Base-by-base conservation (phyloP, 2,329 filamentous ascomycete genomes). In the Thermothelomyces thermophilus region DNA sequence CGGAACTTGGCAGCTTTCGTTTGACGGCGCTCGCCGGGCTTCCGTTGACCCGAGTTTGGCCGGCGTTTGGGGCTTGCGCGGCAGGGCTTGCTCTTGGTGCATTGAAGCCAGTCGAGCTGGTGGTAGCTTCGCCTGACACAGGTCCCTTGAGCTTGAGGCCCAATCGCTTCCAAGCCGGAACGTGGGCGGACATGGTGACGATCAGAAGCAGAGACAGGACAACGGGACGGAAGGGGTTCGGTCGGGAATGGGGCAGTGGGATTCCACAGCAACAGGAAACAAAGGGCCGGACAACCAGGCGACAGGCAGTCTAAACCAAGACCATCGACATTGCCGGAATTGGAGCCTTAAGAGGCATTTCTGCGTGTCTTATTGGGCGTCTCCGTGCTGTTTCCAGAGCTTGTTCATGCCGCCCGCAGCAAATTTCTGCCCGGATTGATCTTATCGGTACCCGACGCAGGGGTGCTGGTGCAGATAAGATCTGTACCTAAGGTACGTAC, bases 131-230 rank as follows among this genome's bases (percentile, higher is more conserved):
- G 43, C 64, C 66, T 30, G 68, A 63, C 58, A 62, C 64, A 61
- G 67, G 52, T 52, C 62, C 66, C 66, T 80, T 81, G 67, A 80
- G 77, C 71, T 80, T 80, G 63, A 81, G 74, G 66, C 79, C 78
- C 72, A 80, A 74, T 71, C 75, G 74, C 63, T 81, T 81, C 77
- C 78, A 81, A 56, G 77, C 77, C 50, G 78, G 77, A 55, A 76
- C 69, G 42, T 71, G 70, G 54, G 67, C 62, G 66, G 70, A 68
- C 68, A 70, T 66, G 61, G 63, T 65, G 59, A 52, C 64, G 53
- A 62, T 64, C 54, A 62, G 59, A 58, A 69, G 60, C 56, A 64
- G 62, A 59, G 54, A 46, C 48, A 53, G 52, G 41, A 44, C 35
- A 39, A 30, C 19, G 19, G 16, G 24, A 28, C 20, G 17, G n/a